phyloP scores from a whole-genome alignment of 371 early-diverging fungal species.

The Mortierella sp. region DNA sequence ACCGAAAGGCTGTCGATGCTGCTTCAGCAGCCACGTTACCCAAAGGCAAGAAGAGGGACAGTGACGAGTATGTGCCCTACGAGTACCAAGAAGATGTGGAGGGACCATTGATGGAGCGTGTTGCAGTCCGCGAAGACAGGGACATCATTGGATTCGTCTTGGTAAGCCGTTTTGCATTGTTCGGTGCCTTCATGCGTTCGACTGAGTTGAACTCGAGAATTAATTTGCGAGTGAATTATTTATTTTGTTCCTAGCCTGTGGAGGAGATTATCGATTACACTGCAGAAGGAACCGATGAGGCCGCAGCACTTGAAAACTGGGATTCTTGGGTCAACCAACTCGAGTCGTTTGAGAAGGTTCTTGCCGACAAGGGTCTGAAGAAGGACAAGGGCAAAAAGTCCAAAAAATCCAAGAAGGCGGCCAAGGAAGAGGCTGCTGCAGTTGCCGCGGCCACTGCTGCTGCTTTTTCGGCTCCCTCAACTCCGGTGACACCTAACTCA shows the following conservation, averaged over 20 bases:
- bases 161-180: constrained; percentile 29
- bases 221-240: neutral
- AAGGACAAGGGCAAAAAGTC: constrained; percentile 27
- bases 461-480: neutral
- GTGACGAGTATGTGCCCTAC: constrained; percentile 48
- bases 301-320: constrained; percentile 39
- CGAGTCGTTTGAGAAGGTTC: constrained; percentile 52
- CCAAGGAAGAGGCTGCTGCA: constrained; percentile 5
- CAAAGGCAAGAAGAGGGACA: constrained; percentile 31
- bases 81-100: constrained; percentile 57
- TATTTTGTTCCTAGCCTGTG: constrained; percentile 27
- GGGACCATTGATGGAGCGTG: constrained; percentile 53
- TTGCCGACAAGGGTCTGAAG: constrained; percentile 47
- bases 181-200: neutral
- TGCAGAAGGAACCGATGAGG: constrained; percentile 11
- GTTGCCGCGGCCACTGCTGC: neutral
- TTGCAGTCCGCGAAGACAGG: constrained; percentile 33
- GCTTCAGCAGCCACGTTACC: neutral
- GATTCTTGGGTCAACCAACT: constrained; percentile 57
- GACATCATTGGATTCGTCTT: constrained; percentile 46
- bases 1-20: constrained; percentile 2
- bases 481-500: neutral
- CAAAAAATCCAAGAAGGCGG: constrained; percentile 20
- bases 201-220: neutral
- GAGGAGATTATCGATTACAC: constrained; percentile 21